Conservation (phyloP, 148 eudicot species). For the Silene conica region DNA sequence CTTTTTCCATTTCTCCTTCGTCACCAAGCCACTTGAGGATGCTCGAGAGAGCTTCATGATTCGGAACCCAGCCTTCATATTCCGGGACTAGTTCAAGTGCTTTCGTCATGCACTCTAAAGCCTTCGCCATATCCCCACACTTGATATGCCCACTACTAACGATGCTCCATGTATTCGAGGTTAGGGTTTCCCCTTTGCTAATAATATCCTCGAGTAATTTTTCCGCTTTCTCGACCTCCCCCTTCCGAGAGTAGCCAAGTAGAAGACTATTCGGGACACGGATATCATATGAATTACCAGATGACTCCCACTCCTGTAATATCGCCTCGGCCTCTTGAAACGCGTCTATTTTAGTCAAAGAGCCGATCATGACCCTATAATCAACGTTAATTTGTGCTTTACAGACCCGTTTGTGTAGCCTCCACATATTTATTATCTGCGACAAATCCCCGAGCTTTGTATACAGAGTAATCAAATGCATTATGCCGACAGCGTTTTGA, state of each 20-base stretch:
- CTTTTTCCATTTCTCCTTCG: slow-evolving; percentile 30
- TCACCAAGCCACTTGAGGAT: slow-evolving; percentile 47
- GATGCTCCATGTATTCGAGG: slow-evolving; percentile 50
- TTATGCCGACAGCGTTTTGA: slow-evolving; percentile 30
- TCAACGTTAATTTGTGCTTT: slow-evolving; percentile 39
- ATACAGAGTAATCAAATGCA: slow-evolving; percentile 42
- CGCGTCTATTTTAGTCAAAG: slow-evolving; percentile 44
- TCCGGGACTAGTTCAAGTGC: slow-evolving; percentile 35
- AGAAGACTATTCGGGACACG: slow-evolving; percentile 45
- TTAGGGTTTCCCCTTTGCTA: slow-evolving; percentile 37
- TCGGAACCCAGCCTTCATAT: slow-evolving; percentile 46
- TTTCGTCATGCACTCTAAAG: slow-evolving; percentile 38
- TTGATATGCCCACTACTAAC: slow-evolving; percentile 39
- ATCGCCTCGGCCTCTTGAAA: slow-evolving; percentile 36
- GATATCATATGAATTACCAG: slow-evolving; percentile 40
- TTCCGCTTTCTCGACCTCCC: slow-evolving; percentile 38
- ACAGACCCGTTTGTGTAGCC: slow-evolving; percentile 28
- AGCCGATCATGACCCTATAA: slow-evolving; percentile 39
- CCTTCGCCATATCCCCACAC: slow-evolving; percentile 33
- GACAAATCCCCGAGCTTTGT: slow-evolving; percentile 37
- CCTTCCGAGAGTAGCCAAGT: slow-evolving; percentile 42
- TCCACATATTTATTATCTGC: slow-evolving; percentile 45
- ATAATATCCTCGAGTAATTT: slow-evolving; percentile 34
- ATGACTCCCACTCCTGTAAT: slow-evolving; percentile 51
- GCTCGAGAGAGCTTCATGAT: slow-evolving; percentile 23